phyloP scores from a whole-genome alignment of 2,329 filamentous ascomycete species.

The Calonectria naviculata region DNA sequence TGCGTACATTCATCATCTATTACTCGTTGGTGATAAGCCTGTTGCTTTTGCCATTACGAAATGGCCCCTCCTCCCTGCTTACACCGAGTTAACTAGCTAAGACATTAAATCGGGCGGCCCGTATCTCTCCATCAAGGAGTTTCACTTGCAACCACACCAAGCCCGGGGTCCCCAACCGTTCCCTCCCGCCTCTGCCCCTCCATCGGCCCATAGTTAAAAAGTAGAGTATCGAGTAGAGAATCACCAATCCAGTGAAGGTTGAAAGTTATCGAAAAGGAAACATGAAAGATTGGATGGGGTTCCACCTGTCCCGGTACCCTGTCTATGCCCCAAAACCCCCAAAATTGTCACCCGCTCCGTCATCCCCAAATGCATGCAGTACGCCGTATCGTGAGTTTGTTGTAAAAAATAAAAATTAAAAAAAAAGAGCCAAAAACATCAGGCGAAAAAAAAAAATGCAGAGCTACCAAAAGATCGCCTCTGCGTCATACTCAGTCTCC shows the following conservation, averaged over 20 bases:
- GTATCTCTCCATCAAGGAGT: conserved; percentile 1
- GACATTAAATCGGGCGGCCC: conserved; percentile 4
- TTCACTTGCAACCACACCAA: not conserved
- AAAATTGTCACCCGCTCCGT: not conserved
- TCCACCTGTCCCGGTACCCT: not conserved
- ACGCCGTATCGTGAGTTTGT: not conserved
- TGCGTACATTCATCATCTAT: conserved; percentile 2
- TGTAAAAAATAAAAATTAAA: not conserved
- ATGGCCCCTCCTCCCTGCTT: not conserved
- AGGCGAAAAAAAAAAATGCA: not conserved
- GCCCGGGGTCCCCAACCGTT: not conserved
- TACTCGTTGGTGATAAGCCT: not conserved
- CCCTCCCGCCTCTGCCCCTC: not conserved
- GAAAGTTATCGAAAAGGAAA: not conserved
- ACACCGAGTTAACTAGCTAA: not conserved
- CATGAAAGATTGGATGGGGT: not conserved
- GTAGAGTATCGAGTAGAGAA: not conserved
- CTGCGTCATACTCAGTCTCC: not conserved
- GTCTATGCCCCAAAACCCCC: not conserved
- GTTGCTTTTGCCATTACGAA: not conserved
- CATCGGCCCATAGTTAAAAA: not conserved
- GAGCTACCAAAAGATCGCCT: not conserved
- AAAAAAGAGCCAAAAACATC: not conserved
- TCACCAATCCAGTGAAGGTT: not conserved
- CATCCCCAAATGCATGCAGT: not conserved